Evolutionary conservation across 139 green algal genomes (phyloP), one percentile per base, ranked within the genome.

Genomic region (Parachlorella kessleri): DNA sequence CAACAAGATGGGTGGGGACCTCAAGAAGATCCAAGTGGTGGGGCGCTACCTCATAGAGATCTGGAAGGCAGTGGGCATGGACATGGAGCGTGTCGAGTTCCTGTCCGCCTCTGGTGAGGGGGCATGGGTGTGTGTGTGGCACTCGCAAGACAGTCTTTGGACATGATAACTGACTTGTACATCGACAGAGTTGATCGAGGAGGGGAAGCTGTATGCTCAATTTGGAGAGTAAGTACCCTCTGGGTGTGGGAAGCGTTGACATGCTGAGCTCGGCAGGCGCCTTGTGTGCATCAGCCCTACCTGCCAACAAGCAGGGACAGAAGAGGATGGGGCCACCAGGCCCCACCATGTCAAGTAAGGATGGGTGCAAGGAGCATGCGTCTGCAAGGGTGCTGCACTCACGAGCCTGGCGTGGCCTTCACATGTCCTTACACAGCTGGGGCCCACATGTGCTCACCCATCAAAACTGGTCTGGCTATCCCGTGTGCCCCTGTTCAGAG

Each of bases 11-110:
- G 94, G 92, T 28, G 97, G 97, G 4, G 97, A 99, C 82, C 84
- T 99, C 65, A 98, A 98, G 86, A 99, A 99, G 92, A 99, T 99
- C 80, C 93, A 97, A 82, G 92, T 87, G 55, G 95, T 98, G 24
- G 96, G 96, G n/a, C 80, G 91, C 68, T 99, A 99, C 93, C 95
- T 99, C 90, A 92, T 99, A 37, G 96, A 98, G 89, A 97, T 99
- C 55, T 99, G 97, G 97, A 98, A 97, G 86, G 96, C 96, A 3
- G 90, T 98, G 39, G 97, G 97, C 65, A 99, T 99, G 97, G 96
- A 99, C 82, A 89, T 90, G 59, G 64, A 75, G 39, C 87, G 91
- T 7, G 93, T 97, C 24, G 84, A 96, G 86, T 98, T 98, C 84
- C 81, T 96, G 72, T 91, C 84, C 77, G 83, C 81, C 66, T 92